Conservation (phyloP, 345 rosid genomes). For the Jatropha curcas region DNA sequence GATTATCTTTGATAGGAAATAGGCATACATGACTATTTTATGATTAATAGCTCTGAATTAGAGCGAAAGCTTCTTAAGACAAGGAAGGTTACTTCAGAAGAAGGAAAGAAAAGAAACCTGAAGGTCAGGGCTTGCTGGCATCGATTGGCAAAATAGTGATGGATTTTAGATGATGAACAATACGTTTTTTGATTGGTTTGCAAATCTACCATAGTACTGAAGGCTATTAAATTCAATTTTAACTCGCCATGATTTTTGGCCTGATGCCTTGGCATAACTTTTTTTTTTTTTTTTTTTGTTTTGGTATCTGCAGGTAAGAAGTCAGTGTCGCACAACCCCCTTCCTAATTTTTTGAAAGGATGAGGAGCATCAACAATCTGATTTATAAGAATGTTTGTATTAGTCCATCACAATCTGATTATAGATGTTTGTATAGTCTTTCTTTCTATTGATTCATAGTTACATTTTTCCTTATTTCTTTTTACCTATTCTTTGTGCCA, state of each 20-base stretch:
- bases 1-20: background rate
- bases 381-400: no score
- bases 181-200: conserved; percentile 40
- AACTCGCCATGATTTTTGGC: conserved; percentile 3
- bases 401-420: conserved; percentile 70
- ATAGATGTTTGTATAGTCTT: conserved; percentile 57
- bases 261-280: conserved; percentile 1
- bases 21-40: background rate
- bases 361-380: no score
- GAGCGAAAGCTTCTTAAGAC: conserved; percentile 74
- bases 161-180: conserved; percentile 58
- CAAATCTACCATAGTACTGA: conserved; percentile 6
- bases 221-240: background rate
- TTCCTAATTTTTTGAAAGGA: conserved; percentile 56
- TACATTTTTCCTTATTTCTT: background rate
- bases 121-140: conserved; percentile 56
- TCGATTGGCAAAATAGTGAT: conserved; percentile 65
- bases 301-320: conserved; percentile 38
- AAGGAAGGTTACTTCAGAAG: conserved; percentile 62
- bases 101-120: conserved; percentile 63
- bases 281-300: conserved; percentile 5
- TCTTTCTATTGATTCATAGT: background rate
- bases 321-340: conserved; percentile 47
- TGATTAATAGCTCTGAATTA: conserved; percentile 24
- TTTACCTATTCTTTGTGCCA: background rate